phyloP scores from a whole-genome alignment of 202 grass and related monocot species.

The Sporobolus alterniflorus region DNA sequence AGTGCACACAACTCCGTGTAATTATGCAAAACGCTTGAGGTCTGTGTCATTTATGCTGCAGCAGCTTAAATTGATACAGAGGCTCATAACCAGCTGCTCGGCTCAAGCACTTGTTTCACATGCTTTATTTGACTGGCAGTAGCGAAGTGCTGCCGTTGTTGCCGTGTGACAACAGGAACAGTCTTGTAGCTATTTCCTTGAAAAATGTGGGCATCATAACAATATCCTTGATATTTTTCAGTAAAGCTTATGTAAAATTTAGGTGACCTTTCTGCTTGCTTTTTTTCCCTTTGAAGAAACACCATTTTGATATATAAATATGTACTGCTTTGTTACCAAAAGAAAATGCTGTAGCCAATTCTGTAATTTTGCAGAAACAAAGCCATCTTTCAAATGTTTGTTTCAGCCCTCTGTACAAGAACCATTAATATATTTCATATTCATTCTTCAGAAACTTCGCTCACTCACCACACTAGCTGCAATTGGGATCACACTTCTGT shows the following conservation, averaged over 20 bases:
- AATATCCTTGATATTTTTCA: neutral
- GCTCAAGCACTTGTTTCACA: neutral
- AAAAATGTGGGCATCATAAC: neutral
- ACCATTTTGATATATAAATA: neutral
- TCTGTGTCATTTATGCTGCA: neutral
- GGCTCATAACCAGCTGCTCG: neutral
- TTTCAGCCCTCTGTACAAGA: neutral
- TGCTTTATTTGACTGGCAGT: neutral
- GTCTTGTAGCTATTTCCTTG: neutral
- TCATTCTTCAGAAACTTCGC: slow-evolving; percentile 79
- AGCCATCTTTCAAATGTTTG: neutral
- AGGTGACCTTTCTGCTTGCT: neutral
- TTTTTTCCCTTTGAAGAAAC: neutral
- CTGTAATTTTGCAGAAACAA: slow-evolving; percentile 3
- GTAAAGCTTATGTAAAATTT: neutral
- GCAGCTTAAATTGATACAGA: no score
- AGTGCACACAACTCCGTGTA: neutral
- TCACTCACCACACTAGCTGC: slow-evolving; percentile 89
- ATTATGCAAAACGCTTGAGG: neutral
- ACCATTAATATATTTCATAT: slow-evolving; percentile 32
- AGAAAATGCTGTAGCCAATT: neutral
- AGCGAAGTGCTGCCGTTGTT: neutral
- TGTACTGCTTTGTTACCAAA: neutral
- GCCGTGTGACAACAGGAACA: neutral
- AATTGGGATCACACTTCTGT: slow-evolving; percentile 76